A percentile compares a stretch with the other conserved stretches of the same genome.
Evolutionary conservation across 345 rosid species (phyloP).

Genomic region (Schrenkiella parvula): DNA sequence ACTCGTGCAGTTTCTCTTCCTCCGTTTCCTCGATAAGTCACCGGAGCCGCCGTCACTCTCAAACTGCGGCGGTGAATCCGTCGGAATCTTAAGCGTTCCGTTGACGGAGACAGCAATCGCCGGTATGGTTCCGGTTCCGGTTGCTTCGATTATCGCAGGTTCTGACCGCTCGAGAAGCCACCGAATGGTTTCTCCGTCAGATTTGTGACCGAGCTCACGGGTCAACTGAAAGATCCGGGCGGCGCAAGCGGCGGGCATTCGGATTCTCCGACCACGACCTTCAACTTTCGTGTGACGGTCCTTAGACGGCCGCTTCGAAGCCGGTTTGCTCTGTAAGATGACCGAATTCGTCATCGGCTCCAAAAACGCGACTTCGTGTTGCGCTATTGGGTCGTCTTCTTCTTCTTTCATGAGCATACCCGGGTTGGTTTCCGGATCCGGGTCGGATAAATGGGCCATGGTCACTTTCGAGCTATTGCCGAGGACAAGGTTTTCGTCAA

Average conservation of each 20-base stretch:
- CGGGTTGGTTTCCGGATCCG: constrained; percentile 32
- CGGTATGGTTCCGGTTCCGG: constrained; percentile 71
- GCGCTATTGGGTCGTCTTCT: constrained; percentile 31
- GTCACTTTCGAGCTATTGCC: constrained; percentile 7
- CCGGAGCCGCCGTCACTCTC: constrained; percentile 19
- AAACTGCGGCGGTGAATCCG: constrained; percentile 34
- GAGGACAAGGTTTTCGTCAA: constrained; percentile 32
- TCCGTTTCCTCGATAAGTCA: constrained; percentile 35
- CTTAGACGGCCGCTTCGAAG: constrained; percentile 41
- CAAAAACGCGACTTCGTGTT: constrained; percentile 26
- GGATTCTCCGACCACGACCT: constrained; percentile 79
- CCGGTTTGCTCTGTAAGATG: constrained; percentile 19
- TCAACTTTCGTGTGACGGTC: constrained; percentile 91
- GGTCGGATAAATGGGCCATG: constrained; percentile 11
- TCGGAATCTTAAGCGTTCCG: constrained; percentile 65
- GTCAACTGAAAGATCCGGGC: constrained; percentile 85
- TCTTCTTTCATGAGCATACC: constrained; percentile 36
- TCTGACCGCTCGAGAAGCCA: constrained; percentile 75
- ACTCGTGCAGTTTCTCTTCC: constrained; percentile 46
- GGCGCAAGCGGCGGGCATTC: constrained; percentile 71
- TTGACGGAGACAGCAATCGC: constrained; percentile 78
- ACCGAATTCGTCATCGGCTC: constrained; percentile 1
- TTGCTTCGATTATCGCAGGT: constrained; percentile 70
- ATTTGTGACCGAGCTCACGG: constrained; percentile 66
- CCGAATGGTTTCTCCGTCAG: constrained; percentile 73